These are phyloP conservation scores for Lobulomyces angularis DNA, from an alignment of 192 early-diverging fungal species.

Conservation along the genomic window DNA sequence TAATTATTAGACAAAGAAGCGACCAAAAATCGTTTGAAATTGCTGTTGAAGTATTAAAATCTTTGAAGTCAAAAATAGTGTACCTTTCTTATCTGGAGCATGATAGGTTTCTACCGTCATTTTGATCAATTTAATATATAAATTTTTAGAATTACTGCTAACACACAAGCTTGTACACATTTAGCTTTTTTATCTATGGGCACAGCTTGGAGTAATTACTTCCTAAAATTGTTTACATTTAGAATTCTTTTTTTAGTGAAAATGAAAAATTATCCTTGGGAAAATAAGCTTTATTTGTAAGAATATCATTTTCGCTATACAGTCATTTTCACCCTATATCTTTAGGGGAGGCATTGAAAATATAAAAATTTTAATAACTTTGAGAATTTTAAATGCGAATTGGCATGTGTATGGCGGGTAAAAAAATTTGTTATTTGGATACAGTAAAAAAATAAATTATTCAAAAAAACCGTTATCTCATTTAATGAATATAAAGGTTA, in stretches of 20 bases:
- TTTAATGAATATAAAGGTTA: constrained; percentile 39
- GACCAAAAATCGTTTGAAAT: constrained; percentile 41
- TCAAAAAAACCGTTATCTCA: background rate
- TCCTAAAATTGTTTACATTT: constrained; percentile 39
- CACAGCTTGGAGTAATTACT: constrained; percentile 79
- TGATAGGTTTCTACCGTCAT: too few relatives aligned
- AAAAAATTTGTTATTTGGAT: background rate
- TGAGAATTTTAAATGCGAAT: constrained; percentile 88
- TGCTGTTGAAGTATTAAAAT: constrained; percentile 50
- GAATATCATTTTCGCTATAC: too few relatives aligned
- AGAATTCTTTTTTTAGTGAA: constrained; percentile 1
- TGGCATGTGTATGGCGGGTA: constrained; percentile 95
- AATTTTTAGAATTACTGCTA: constrained; percentile 93
- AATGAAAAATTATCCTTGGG: constrained; percentile 47
- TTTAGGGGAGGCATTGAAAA: constrained; percentile 96
- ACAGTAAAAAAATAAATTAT: background rate
- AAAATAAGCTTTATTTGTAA: constrained; percentile 70
- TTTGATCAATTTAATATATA: too few relatives aligned
- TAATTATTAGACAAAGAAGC: constrained; percentile 68
- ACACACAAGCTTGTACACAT: constrained; percentile 96
- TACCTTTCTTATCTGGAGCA: constrained; percentile 72
- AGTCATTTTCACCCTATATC: too few relatives aligned
- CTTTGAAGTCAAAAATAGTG: constrained; percentile 73
- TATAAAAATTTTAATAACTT: constrained; percentile 85
- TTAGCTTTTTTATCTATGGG: constrained; percentile 90